Evolutionary conservation across 2,329 filamentous ascomycete genomes (phyloP).

Genomic region (Pestalotiopsis sp.): DNA sequence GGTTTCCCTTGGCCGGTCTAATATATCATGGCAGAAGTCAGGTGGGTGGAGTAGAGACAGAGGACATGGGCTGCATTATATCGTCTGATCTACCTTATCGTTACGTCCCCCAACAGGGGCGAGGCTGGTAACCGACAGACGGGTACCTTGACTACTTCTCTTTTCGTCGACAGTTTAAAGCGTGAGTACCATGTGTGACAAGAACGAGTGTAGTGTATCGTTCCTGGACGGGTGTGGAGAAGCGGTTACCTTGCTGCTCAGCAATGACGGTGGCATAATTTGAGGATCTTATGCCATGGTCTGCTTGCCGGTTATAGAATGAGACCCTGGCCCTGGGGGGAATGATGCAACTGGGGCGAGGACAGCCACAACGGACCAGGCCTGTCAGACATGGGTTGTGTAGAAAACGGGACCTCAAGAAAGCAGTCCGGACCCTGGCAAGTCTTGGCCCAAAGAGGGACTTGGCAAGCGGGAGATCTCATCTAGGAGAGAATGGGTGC

Average conservation of each 20-base stretch:
- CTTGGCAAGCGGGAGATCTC: constrained; percentile 28
- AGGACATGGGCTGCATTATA: constrained; percentile 47
- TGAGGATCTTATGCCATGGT: constrained; percentile 61
- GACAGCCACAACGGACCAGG: constrained; percentile 32
- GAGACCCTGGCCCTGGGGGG: constrained; percentile 39
- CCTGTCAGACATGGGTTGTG: constrained; percentile 33
- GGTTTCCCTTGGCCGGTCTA: constrained; percentile 35
- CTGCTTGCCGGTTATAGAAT: constrained; percentile 54
- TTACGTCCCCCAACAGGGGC: constrained; percentile 31
- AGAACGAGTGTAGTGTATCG: constrained; percentile 36
- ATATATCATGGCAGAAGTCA: constrained; percentile 38
- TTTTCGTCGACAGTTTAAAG: constrained; percentile 47
- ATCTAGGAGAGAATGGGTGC: constrained; percentile 43
- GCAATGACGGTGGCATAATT: constrained; percentile 59
- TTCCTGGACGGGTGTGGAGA: constrained; percentile 47
- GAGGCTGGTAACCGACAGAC: constrained; percentile 38
- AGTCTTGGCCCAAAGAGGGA: constrained; percentile 33
- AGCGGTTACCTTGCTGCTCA: constrained; percentile 44
- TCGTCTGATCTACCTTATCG: constrained; percentile 48
- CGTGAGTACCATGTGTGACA: constrained; percentile 50
- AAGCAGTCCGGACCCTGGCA: constrained; percentile 27
- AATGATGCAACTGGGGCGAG: constrained; percentile 45
- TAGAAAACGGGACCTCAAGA: constrained; percentile 35
- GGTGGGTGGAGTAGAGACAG: constrained; percentile 31
- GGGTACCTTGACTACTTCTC: constrained; percentile 43